Evolutionary conservation across 2,329 filamentous ascomycete genomes (phyloP), one percentile per base, ranked within the genome.

Genomic region (Aspergillus fischeri): DNA sequence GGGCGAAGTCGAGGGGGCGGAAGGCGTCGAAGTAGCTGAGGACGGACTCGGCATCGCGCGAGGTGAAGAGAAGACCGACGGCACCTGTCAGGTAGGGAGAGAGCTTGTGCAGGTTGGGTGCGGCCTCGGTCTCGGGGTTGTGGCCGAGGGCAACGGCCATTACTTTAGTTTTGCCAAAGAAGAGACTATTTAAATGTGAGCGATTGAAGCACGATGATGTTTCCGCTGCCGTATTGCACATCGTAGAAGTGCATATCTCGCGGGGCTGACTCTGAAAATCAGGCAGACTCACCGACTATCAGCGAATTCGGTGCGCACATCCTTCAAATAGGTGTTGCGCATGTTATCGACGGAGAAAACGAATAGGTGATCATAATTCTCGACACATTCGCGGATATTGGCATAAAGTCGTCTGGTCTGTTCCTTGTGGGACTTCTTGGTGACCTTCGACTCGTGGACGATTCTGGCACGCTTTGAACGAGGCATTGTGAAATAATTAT

Each of bases 111-210:
- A 94, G 85, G 72, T 91, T 90, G 48, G 90, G 85, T 65, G 91
- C 89, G 76, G 90, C 84, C 77, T 92, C 91, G 69, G 91, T 89
- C 70, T 90, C 88, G 65, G 86, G 82, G 54, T 82, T 87, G 63
- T 84, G 84, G 71, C 94, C 94, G 27, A 99, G 88, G 56, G 94
- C 92, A 78, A 94, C 93, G 68, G 90, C 87, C 92, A 97, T 97
- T 75, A 99, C 92, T 80, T 97, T 97, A 59, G 93, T 97, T 81
- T 97, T 99, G 79, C 93, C 94, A 78, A 97, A 97, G 86, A 97
- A 97, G 74, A 99, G 81, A 67, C 92, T 94, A 68, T 3, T 8
- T 11, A 3, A 20, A 27, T 20, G 20, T 57, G 29, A 55, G 50
- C 21, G n/a, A 38, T 55, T 41, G 28, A 54, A 53, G 54, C 51